Evolutionary conservation across 495 filamentous ascomycete species (phyloP).

Genomic region (Chaetomium cochliodes): DNA sequence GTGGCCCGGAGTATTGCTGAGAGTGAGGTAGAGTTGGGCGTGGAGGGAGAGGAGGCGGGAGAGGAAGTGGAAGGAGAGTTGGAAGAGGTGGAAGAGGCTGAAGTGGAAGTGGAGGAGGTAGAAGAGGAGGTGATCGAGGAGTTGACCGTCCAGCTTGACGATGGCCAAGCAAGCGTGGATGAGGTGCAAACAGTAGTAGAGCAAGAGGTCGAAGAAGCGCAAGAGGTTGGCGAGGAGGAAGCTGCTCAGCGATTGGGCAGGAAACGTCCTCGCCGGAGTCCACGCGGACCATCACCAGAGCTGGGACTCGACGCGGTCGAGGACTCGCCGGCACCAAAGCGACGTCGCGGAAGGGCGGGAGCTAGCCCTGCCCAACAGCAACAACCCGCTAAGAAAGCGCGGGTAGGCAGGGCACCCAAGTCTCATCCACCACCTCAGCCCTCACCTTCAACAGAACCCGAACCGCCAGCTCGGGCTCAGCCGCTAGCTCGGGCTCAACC

Average conservation of each 20-base stretch:
- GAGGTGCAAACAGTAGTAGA: conserved; percentile 22
- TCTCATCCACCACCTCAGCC: background rate
- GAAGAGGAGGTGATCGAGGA: conserved; percentile 15
- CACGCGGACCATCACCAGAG: conserved; percentile 35
- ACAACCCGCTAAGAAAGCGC: conserved; percentile 30
- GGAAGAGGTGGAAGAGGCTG: conserved; percentile 22
- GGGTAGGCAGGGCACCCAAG: conserved; percentile 1
- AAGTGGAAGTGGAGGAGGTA: conserved; percentile 19
- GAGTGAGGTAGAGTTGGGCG: conserved; percentile 2
- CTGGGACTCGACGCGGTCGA: conserved; percentile 27
- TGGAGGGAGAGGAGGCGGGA: conserved; percentile 19
- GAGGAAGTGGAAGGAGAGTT: conserved; percentile 11
- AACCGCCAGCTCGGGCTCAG: conserved; percentile 13
- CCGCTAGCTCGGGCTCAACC: too few species aligned
- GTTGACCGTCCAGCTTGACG: conserved; percentile 22
- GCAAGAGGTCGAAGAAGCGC: conserved; percentile 24
- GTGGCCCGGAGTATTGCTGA: conserved; percentile 12
- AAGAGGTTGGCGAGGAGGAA: conserved; percentile 35
- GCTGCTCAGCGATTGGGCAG: conserved; percentile 38
- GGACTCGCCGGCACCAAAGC: conserved; percentile 36
- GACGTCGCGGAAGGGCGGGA: conserved; percentile 33
- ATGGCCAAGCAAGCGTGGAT: conserved; percentile 28
- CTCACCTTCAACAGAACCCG: conserved; percentile 1
- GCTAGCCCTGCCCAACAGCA: conserved; percentile 41
- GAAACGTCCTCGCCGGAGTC: conserved; percentile 40